phyloP scores from a whole-genome alignment of 805 yeast genomes.

The Wickerhamomyces xylosicus region DNA sequence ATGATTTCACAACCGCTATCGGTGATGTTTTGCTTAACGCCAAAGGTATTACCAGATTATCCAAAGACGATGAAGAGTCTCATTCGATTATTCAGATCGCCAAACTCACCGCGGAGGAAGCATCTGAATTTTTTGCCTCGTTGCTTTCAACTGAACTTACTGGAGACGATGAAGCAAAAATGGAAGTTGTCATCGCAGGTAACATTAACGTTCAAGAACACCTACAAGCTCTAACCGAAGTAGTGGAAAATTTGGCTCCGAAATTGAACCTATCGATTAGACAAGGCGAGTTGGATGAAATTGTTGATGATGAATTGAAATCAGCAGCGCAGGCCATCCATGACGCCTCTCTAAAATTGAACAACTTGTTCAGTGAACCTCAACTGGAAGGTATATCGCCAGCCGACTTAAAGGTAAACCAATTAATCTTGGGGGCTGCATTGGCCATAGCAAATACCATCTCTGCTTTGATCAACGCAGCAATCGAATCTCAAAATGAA shows the following conservation, averaged over 20 bases:
- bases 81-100: constrained; percentile 39
- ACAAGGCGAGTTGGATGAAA: constrained; percentile 50
- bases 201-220: constrained; percentile 66
- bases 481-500: constrained; percentile 74
- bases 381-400: constrained; percentile 42
- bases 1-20: constrained; percentile 51
- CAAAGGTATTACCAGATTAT: constrained; percentile 56
- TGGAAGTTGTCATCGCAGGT: constrained; percentile 68
- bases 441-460: constrained; percentile 74
- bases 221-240: constrained; percentile 45
- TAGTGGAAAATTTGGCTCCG: constrained; percentile 50
- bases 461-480: constrained; percentile 57
- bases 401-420: constrained; percentile 59
- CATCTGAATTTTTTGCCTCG: constrained; percentile 52
- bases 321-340: constrained; percentile 63
- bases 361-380: constrained; percentile 35
- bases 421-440: constrained; percentile 69
- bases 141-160: constrained; percentile 42
- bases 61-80: constrained; percentile 39
- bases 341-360: constrained; percentile 52
- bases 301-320: constrained; percentile 66
- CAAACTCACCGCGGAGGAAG: constrained; percentile 45
- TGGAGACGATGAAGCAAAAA: constrained; percentile 50
- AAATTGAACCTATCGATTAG: constrained; percentile 20
- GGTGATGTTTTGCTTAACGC: constrained; percentile 54